phyloP scores from a whole-genome alignment of 2,329 filamentous ascomycete species.

The Bipolaris oryzae region DNA sequence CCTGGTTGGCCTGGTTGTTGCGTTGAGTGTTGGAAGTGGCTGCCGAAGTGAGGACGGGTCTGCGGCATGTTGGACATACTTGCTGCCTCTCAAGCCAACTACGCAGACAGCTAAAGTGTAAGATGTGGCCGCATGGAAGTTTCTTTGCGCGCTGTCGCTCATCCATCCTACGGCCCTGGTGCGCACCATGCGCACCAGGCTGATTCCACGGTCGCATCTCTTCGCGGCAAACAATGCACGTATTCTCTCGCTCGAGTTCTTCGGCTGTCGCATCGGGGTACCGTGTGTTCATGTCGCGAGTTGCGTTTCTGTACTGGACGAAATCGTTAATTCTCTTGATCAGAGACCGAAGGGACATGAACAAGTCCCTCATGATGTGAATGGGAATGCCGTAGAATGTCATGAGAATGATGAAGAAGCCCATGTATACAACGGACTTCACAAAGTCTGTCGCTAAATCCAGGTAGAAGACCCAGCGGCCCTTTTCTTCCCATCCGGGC shows the following conservation, averaged over 20 bases:
- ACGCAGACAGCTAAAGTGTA: constrained; percentile 92
- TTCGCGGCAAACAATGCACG: constrained; percentile 97
- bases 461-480: constrained; percentile 86
- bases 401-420: constrained; percentile 92
- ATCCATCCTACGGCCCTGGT: constrained; percentile 60
- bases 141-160: constrained; percentile 92
- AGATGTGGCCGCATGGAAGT: constrained; percentile 91
- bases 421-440: constrained; percentile 85
- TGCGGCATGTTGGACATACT: constrained; percentile 91
- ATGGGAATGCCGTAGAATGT: constrained; percentile 95
- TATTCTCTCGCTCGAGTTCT: constrained; percentile 84
- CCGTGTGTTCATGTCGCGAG: constrained; percentile 86
- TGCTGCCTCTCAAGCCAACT: constrained; percentile 98
- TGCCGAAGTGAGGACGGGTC: constrained; percentile 68
- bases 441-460: constrained; percentile 88
- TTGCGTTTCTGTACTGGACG: constrained; percentile 86
- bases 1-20: constrained; percentile 35
- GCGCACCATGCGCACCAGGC: constrained; percentile 50
- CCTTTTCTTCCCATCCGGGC: constrained; percentile 94
- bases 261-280: constrained; percentile 91
- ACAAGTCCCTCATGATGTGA: constrained; percentile 94
- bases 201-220: constrained; percentile 85
- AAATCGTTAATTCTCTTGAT: constrained; percentile 87
- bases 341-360: constrained; percentile 92
- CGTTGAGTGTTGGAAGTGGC: constrained; percentile 35